Conservation (phyloP, 164 flowering plant species). For the Vitis rupestris region DNA sequence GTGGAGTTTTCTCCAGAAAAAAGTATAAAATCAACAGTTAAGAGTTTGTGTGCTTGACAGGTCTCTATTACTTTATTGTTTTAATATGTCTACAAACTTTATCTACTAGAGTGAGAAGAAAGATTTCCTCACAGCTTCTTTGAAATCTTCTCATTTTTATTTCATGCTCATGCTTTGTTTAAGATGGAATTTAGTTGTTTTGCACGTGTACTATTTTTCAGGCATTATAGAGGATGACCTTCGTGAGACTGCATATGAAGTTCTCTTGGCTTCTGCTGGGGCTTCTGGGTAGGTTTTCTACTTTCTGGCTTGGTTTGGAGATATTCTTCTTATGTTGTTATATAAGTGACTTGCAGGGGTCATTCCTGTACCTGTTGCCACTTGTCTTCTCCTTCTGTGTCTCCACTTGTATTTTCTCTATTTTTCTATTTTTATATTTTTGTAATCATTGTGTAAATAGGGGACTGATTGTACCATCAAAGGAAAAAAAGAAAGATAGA, state of each 20-base stretch:
- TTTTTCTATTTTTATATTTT: background rate
- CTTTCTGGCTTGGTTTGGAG: background rate
- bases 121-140: too few species aligned
- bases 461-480: constrained; percentile 87
- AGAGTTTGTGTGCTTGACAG: background rate
- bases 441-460: constrained; percentile 31
- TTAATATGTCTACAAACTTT: too few species aligned
- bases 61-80: background rate
- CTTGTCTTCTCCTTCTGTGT: background rate
- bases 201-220: constrained; percentile 16
- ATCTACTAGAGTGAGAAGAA: too few species aligned
- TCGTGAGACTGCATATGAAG: constrained; percentile 93
- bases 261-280: constrained; percentile 93
- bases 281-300: constrained; percentile 70
- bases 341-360: background rate
- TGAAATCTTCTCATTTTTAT: background rate
- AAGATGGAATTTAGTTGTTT: constrained; percentile 5
- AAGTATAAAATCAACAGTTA: background rate
- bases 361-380: background rate
- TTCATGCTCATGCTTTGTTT: background rate
- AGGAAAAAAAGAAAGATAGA: constrained; percentile 88
- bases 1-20: background rate
- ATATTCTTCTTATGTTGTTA: background rate
- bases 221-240: constrained; percentile 93
- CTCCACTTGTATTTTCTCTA: background rate